Evolutionary conservation across 495 filamentous ascomycete species (phyloP).

Genomic region (Hypoxylon fuscum): DNA sequence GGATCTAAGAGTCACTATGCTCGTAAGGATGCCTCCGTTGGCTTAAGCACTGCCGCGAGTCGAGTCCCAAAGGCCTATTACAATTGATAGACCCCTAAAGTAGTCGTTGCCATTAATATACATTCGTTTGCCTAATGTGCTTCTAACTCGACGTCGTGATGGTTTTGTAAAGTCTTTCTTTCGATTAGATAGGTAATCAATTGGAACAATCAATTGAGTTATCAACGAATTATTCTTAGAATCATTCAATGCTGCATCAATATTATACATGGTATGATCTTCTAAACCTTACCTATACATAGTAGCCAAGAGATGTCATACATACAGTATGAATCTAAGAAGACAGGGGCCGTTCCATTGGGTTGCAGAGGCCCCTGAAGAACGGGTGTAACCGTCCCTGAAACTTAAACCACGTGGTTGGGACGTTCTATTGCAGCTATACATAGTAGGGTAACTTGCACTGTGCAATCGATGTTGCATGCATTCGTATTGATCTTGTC

Average conservation of each 20-base stretch:
- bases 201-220: no score
- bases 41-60: constrained; percentile 14
- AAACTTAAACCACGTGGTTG: constrained; percentile 38
- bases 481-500: no score
- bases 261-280: no score
- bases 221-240: no score
- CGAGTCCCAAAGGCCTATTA: constrained; percentile 13
- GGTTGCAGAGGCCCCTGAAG: constrained; percentile 8
- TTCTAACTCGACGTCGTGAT: background rate
- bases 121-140: constrained; percentile 27
- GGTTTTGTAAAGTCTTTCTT: background rate
- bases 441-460: constrained; percentile 9
- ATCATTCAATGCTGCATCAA: no score
- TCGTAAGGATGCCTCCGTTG: constrained; percentile 8
- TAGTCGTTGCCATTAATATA: constrained; percentile 32
- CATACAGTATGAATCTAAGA: constrained; percentile 1
- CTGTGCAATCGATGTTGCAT: no score
- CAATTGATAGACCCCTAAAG: constrained; percentile 24
- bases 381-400: constrained; percentile 26
- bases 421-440: constrained; percentile 1
- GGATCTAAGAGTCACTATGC: constrained; percentile 1
- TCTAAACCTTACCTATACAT: no score
- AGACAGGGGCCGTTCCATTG: background rate
- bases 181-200: background rate
- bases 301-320: no score